Evolutionary conservation across 2,329 filamentous ascomycete species (phyloP).

Genomic region (Camillea tinctor): DNA sequence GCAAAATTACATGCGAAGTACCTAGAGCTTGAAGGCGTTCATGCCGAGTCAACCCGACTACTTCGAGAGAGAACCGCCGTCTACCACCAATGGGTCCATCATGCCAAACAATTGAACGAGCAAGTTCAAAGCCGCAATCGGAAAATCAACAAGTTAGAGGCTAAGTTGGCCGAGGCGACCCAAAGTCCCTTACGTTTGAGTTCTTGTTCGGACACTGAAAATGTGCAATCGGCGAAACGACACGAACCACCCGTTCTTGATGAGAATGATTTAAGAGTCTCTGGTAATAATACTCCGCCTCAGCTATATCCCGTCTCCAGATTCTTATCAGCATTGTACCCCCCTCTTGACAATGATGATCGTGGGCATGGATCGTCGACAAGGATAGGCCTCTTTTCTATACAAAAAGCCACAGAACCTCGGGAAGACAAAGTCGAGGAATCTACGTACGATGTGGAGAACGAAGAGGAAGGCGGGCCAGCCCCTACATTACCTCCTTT

Average conservation of each 20-base stretch:
- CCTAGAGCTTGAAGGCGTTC: constrained; percentile 23
- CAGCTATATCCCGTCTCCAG: neutral
- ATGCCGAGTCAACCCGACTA: constrained; percentile 31
- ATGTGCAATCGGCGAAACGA: constrained; percentile 2
- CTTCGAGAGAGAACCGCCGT: constrained; percentile 44
- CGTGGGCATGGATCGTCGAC: neutral
- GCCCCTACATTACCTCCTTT: constrained; percentile 32
- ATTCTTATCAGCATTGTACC: constrained; percentile 1
- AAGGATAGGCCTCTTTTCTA: neutral
- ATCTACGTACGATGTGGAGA: constrained; percentile 8
- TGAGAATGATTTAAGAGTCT: neutral
- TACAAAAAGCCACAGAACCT: neutral
- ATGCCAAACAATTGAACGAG: constrained; percentile 42
- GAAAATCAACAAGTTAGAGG: constrained; percentile 44
- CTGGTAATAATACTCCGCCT: neutral
- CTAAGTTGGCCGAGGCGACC: constrained; percentile 27
- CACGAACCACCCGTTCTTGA: neutral
- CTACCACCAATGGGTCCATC: constrained; percentile 44
- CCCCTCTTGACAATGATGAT: neutral
- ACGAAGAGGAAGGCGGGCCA: constrained; percentile 10
- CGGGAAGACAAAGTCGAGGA: neutral
- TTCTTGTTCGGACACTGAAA: constrained; percentile 21
- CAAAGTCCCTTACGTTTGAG: constrained; percentile 17
- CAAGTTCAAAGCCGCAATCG: constrained; percentile 24
- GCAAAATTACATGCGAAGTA: constrained; percentile 35